A percentile compares a stretch with the other conserved stretches of the same genome.
Conservation (phyloP, 2,329 filamentous ascomycete genomes). For the Alternaria tenuissima region DNA sequence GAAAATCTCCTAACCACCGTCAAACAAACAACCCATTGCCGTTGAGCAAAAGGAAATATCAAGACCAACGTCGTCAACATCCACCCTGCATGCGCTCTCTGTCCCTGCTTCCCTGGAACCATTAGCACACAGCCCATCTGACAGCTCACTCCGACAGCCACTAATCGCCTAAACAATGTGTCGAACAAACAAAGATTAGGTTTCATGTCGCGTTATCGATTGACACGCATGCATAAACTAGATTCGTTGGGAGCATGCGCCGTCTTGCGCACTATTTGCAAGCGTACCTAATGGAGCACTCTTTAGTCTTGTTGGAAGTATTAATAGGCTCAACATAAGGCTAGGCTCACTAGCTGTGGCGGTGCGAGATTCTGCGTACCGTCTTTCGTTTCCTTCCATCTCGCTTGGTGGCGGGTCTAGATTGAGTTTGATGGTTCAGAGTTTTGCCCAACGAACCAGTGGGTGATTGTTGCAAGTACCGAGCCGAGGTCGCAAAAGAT, state of each 20-base stretch:
- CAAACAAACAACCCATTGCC: background rate
- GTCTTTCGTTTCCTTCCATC: background rate
- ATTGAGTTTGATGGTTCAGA: background rate
- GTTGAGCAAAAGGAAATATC: background rate
- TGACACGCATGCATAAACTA: slow-evolving; percentile 6
- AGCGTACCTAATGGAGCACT: background rate
- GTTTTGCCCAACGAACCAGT: background rate
- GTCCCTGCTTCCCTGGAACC: background rate
- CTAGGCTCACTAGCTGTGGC: background rate
- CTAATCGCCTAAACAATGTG: background rate
- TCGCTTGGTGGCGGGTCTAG: background rate
- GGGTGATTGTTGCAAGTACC: background rate
- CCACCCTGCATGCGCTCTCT: background rate
- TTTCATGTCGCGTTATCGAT: slow-evolving; percentile 2
- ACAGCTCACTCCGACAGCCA: background rate
- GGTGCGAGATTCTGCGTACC: background rate
- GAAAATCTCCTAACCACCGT: background rate
- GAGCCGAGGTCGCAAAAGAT: too few species aligned
- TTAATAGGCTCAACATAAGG: background rate
- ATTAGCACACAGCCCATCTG: background rate
- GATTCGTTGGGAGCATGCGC: background rate
- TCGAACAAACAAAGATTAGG: background rate
- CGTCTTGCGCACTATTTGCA: background rate
- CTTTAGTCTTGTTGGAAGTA: background rate
- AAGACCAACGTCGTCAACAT: background rate